Evolutionary conservation across 1,284 basidiomycete genomes (phyloP), one percentile per base, ranked within the genome.

Genomic region (Ganoderma leucocontextum): DNA sequence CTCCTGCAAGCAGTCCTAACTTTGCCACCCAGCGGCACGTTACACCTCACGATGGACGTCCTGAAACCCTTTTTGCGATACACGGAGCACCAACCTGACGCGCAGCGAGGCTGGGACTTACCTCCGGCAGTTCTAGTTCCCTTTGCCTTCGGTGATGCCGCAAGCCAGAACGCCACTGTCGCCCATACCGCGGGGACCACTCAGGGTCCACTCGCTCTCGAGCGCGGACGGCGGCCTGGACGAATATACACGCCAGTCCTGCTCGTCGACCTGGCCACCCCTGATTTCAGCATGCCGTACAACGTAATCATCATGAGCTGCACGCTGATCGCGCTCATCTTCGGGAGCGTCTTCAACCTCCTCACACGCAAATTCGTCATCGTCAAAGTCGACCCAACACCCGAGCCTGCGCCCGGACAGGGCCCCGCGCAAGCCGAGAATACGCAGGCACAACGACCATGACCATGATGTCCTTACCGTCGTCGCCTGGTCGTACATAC

Each of bases 221-320:
- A 52, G 17, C 58, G 17, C 12, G 59, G 22, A 22, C 63, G 63
- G 12, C 70, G 70, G 57, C 71, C 76, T 62, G 68, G 74, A 75
- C 82, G 90, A 53, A 87, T 96, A 65, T 98, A 97, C 80, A 95
- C 95, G 1, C 84, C 89, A 0, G 87, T 92, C 13, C 85, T 96
- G 22, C 87, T 99, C 35, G 89, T 98, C 53, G 95, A 98, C 78
- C 86, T 98, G 33, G 94, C 97, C 9, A 97, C 95, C 9, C 98
- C 98, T 0, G 97, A 99, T 82, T 99, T 99, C 80, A 97, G 94
- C 77, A 99, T 99, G 96, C 97, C 97, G 13, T 99, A 99, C 83
- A 99, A 99, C 81, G 97, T 99, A 71, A 99, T 99, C 80, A 97
- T 98, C 76, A 93, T 98, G 85, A 96, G 90, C 66, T 95, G 91